A percentile compares a stretch with the other conserved stretches of the same genome.
Conservation (phyloP, 345 rosid species). For the Sonneratia alba region DNA sequence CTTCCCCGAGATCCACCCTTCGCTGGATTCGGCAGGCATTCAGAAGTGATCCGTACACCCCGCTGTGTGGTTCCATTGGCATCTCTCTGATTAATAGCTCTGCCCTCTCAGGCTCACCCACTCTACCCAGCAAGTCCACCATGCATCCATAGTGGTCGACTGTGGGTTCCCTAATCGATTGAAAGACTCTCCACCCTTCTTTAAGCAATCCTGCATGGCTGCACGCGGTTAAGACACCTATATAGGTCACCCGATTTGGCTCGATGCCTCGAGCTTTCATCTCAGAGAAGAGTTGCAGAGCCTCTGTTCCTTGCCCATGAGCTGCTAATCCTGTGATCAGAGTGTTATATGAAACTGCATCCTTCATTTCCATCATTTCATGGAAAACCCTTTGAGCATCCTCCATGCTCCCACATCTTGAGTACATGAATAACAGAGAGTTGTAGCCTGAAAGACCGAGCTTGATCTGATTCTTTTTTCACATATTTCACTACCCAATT, state of each 20-base stretch:
- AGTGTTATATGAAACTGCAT: slow-evolving; percentile 70
- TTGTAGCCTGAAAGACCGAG: slow-evolving; percentile 25
- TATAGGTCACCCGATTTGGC: slow-evolving; percentile 54
- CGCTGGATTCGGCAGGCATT: slow-evolving; percentile 64
- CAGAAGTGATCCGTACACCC: slow-evolving; percentile 71
- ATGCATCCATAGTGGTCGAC: slow-evolving; percentile 82
- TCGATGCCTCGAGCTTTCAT: slow-evolving; percentile 56
- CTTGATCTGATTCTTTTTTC: slow-evolving; percentile 20
- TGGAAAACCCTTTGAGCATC: slow-evolving; percentile 48
- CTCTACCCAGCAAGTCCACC: slow-evolving; percentile 76
- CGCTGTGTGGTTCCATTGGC: slow-evolving; percentile 70
- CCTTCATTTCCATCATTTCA: slow-evolving; percentile 37
- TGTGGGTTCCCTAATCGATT: slow-evolving; percentile 51
- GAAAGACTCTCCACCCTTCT: slow-evolving; percentile 53
- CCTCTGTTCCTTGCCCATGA: slow-evolving; percentile 61
- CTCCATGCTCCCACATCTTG: slow-evolving; percentile 59
- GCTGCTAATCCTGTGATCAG: slow-evolving; percentile 70
- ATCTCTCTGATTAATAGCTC: slow-evolving; percentile 45
- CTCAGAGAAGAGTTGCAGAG: slow-evolving; percentile 49
- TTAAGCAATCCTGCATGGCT: slow-evolving; percentile 62
- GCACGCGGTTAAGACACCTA: slow-evolving; percentile 68
- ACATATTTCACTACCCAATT: slow-evolving; percentile 21
- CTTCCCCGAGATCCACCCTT: slow-evolving; percentile 26
- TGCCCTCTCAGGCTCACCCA: slow-evolving; percentile 57
- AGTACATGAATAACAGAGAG: slow-evolving; percentile 57